phyloP scores from a whole-genome alignment of 1,284 basidiomycete genomes.

The Ceratobasidium sp. region DNA sequence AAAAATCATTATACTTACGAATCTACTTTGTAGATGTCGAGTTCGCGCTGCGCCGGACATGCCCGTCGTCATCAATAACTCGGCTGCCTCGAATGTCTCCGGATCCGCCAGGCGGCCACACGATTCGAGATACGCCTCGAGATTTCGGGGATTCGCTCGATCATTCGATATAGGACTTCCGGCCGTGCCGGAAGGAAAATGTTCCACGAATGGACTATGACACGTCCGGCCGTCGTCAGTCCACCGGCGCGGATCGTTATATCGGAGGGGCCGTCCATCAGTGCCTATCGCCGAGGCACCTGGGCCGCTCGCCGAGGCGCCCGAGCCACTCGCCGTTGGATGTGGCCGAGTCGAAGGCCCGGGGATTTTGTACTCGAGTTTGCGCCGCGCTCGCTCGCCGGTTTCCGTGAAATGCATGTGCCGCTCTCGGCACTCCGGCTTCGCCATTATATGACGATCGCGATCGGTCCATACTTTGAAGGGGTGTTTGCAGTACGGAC shows the following conservation, averaged over 20 bases:
- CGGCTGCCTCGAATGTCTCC: background rate
- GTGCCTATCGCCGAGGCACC: background rate
- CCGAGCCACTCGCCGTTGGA: background rate
- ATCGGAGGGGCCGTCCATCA: background rate
- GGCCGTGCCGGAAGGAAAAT: conserved; percentile 3
- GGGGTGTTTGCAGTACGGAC: conserved; percentile 1
- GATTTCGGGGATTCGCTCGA: background rate
- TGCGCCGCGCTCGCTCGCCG: background rate
- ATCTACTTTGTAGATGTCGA: conserved; percentile 6
- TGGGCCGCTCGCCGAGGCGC: too few relatives aligned
- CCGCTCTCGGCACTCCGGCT: background rate
- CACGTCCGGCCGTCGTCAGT: background rate
- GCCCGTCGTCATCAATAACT: conserved; percentile 28
- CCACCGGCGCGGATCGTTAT: conserved; percentile 5
- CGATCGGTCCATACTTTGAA: background rate
- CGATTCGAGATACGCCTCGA: background rate
- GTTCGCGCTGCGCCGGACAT: background rate
- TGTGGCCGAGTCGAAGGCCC: background rate
- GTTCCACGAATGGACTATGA: background rate
- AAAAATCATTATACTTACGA: conserved; percentile 8
- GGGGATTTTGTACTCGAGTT: background rate
- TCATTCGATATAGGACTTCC: conserved; percentile 4
- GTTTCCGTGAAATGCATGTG: background rate
- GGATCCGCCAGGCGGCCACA: background rate
- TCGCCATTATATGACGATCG: conserved; percentile 6